phyloP scores from a whole-genome alignment of 768 basidiomycete genomes.

The Boletus reticuloceps region DNA sequence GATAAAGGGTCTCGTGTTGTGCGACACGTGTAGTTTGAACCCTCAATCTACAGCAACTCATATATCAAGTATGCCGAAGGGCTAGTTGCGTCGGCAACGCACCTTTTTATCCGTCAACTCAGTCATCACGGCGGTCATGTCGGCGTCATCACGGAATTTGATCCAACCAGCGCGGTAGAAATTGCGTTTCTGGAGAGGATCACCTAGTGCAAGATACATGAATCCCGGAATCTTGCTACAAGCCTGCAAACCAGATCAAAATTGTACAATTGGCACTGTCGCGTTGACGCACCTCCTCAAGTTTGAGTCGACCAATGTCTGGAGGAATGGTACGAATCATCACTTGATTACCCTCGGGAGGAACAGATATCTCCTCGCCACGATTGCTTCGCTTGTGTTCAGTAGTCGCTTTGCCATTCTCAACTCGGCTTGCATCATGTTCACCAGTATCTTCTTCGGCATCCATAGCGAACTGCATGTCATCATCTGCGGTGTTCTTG shows the following conservation, averaged over 20 bases:
- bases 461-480: conserved; percentile 72
- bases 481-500: conserved; percentile 60
- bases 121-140: conserved; percentile 69
- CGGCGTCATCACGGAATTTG: conserved; percentile 78
- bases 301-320: conserved; percentile 82
- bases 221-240: conserved; percentile 78
- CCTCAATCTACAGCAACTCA: conserved; percentile 66
- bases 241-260: conserved; percentile 45
- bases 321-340: conserved; percentile 96
- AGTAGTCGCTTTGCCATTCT: conserved; percentile 54
- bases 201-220: conserved; percentile 85
- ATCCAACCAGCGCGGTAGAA: conserved; percentile 97
- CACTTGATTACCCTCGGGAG: conserved; percentile 82
- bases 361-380: conserved; percentile 68
- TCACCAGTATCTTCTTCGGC: conserved; percentile 69
- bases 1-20: conserved; percentile 73
- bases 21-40: conserved; percentile 90
- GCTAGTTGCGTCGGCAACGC: conserved; percentile 1
- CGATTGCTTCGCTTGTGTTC: conserved; percentile 52
- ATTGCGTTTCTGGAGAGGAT: conserved; percentile 88
- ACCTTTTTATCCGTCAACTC: conserved; percentile 88
- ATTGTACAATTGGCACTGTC: background rate
- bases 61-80: conserved; percentile 2
- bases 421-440: conserved; percentile 51
- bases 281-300: conserved; percentile 71